Evolutionary conservation across 2,329 filamentous ascomycete species (phyloP), one percentile per base, ranked within the genome.

Genomic region (Cytospora chrysosperma): DNA sequence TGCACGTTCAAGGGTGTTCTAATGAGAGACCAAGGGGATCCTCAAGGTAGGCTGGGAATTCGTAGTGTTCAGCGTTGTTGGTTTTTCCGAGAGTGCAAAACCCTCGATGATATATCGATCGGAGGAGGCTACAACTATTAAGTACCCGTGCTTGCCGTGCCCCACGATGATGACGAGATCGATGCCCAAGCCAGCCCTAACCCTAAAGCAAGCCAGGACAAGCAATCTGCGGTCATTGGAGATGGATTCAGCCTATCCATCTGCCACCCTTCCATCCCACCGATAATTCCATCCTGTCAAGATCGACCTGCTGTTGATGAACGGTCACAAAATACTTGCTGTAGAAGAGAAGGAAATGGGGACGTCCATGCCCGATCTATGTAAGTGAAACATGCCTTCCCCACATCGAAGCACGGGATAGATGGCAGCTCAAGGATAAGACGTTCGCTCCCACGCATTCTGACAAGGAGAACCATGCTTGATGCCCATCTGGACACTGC

Each of bases 1-100:
- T 34, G 28, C 28, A 34, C 13, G 13, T 15, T 86, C 83, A 73
- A 82, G 78, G 12, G 5, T 32, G 10, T 8, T 8, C 6, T 7
- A 32, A 4, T 13, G 15, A 12, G 15, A 13, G 12, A 34, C 15
- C 13, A 34, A 13, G 30, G 30, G 30, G 5, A 32, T 75, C 64
- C 43, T 13, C 6, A 4, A 24, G 26, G 8, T 49, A 12, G 13
- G 5, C 28, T 40, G 15, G 32, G 15, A 40, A 4, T 3, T 40
- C 1, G n/a, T 19, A n/a, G 17, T 40, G 6, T 40, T 40, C 2
- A 40, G 15, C 15, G 37, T 40, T 40, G 6, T 40, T n/a, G 15
- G 15, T n/a, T 40, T 17, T n/a, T 40, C n/a, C 19, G 19, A n/a
- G 37, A 40, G 15, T 28, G 19, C 28, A 5, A 19, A n/a, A 12